Base-by-base conservation (phyloP, 768 basidiomycete species). In the Dacryopinax primogenitus region DNA sequence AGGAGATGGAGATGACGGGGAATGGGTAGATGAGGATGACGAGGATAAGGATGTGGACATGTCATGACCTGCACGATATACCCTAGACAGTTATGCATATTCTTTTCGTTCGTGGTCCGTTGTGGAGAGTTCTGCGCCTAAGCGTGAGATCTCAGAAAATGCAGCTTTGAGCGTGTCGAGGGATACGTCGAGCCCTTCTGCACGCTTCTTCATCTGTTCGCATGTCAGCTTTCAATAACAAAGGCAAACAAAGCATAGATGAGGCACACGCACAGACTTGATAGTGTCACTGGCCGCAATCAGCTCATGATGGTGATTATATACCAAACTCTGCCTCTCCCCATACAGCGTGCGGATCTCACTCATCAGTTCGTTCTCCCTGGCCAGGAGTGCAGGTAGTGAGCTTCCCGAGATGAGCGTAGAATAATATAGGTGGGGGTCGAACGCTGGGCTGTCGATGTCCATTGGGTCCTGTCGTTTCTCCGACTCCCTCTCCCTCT, bases 201-300 rank as follows among this genome's bases (percentile, higher is more conserved):
- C 90, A 13, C 89, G 83, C 4, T 82, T 81, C 74, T 92, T 94
- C 86, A 95, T 92, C 92, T 92, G 68, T 15, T 45, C 35, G 32
- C 33, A 41, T 23, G 32, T 23, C 62, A 65, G n/a, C 58, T 3
- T 9, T 12, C n/a, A n/a, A n/a, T n/a, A n/a, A n/a, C n/a, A n/a
- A n/a, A n/a, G n/a, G n/a, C n/a, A n/a, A 13, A 51, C 28, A 9
- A 41, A 16, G 21, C 26, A 23, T 6, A 26, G 33, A 21, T 21
- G 30, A 45, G 36, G 33, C 28, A 34, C 11, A 70, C 85, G 21
- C 74, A 92, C 91, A 3, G 86, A 84, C 66, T 86, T 84, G 68
- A 96, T 95, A 9, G 93, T 95, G 70, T 92, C 90, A 66, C 87
- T 91, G 1, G 93, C 93, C 0, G 90, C 90, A 62, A 96, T 93